Evolutionary conservation across 768 basidiomycete genomes (phyloP), one percentile per base, ranked within the genome.

Genomic region (Amylocystis lapponica): DNA sequence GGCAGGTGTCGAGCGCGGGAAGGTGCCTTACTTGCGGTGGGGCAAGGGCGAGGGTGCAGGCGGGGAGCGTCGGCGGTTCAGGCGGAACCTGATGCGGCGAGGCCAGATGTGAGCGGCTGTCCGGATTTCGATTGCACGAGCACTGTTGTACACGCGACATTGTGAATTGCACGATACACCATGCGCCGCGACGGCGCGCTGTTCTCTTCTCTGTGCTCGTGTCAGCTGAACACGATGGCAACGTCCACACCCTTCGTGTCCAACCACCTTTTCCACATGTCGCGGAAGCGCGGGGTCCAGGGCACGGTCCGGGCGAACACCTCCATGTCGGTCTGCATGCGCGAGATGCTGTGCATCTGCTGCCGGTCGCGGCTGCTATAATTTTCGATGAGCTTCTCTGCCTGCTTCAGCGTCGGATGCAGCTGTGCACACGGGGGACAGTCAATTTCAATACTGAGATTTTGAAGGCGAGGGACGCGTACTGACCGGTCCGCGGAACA

Each of bases 81-180:
- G 93, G 60, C 72, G 91, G 58, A 95, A 95, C 65, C 61, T 96
- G 59, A 90, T 92, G 89, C 70, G 92, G 20, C 78, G 77, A 50
- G 82, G 78, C 6, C 88, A 91, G 62, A 74, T 76, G 73, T 85
- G 61, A 57, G 27, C 2, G n/a, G n/a, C n/a, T n/a, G n/a, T n/a
- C n/a, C n/a, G n/a, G n/a, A n/a, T n/a, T n/a, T n/a, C n/a, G n/a
- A 34, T 14, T 16, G 14, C 31, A 23, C 3, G 13, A 27, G 22
- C 29, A 36, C 29, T 20, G 20, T 21, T 27, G 12, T 44, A 31
- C 16, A 17, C 16, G n/a, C n/a, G n/a, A n/a, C n/a, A n/a, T n/a
- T n/a, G n/a, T n/a, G n/a, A n/a, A n/a, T n/a, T n/a, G n/a, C n/a
- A n/a, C n/a, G n/a, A n/a, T n/a, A n/a, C n/a, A n/a, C n/a, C n/a